Evolutionary conservation across 257 asterid genomes (phyloP).

Genomic region (Lithospermum erythrorhizon): DNA sequence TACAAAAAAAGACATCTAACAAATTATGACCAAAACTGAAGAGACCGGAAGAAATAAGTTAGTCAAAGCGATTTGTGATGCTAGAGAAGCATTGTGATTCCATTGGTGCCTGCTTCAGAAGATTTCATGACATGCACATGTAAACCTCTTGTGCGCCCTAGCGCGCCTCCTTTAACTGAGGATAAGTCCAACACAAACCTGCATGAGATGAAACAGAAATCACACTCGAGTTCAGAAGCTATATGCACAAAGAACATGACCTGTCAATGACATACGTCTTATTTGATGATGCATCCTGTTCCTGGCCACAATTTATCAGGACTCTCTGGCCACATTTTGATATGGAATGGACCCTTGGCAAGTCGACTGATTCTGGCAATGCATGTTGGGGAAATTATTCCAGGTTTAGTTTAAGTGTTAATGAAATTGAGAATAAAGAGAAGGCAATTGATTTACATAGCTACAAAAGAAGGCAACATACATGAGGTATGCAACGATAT

Average conservation of each 20-base stretch:
- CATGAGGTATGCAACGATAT: slow-evolving; percentile 32
- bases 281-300: slow-evolving; percentile 19
- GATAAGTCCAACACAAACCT: slow-evolving; percentile 60
- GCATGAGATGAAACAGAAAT: slow-evolving; percentile 12
- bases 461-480: slow-evolving; percentile 18
- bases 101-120: slow-evolving; percentile 19
- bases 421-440: not conserved
- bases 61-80: slow-evolving; percentile 14
- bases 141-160: slow-evolving; percentile 79
- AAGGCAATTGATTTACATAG: not conserved
- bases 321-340: slow-evolving; percentile 48
- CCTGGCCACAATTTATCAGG: slow-evolving; percentile 25
- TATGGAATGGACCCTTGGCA: slow-evolving; percentile 39
- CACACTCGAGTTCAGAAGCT: not conserved
- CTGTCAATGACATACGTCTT: slow-evolving; percentile 31
- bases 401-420: not conserved
- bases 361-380: slow-evolving; percentile 26
- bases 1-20: not conserved
- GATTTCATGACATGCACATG: slow-evolving; percentile 18
- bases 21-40: not conserved
- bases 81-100: slow-evolving; percentile 20
- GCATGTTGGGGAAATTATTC: slow-evolving; percentile 14
- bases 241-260: slow-evolving; percentile 1
- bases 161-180: slow-evolving; percentile 70
- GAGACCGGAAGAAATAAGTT: slow-evolving; percentile 5